Conservation (phyloP, 2,329 filamentous ascomycete species). For the Venturia carpophila region DNA sequence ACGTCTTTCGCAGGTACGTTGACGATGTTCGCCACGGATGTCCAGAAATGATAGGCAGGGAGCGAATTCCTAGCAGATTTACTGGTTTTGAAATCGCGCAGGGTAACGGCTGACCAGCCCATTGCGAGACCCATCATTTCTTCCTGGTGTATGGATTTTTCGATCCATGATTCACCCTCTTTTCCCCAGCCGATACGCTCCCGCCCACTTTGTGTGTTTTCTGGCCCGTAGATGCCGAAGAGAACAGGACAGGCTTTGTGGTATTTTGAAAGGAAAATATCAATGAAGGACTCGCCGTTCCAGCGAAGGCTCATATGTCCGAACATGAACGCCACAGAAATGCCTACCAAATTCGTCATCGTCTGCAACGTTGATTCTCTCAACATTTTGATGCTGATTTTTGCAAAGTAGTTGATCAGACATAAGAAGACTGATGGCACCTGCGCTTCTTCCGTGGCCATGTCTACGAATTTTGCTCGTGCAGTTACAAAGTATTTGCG, state of each 20-base stretch:
- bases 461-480: conserved; percentile 16
- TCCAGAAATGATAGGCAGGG: conserved; percentile 77
- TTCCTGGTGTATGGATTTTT: conserved; percentile 67
- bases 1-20: conserved; percentile 56
- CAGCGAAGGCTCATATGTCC: conserved; percentile 36
- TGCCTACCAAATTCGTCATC: conserved; percentile 60
- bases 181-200: conserved; percentile 59
- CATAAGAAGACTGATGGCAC: conserved; percentile 64
- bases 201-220: conserved; percentile 62
- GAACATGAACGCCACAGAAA: conserved; percentile 63
- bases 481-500: conserved; percentile 11
- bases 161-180: conserved; percentile 29
- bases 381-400: conserved; percentile 60
- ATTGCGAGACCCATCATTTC: conserved; percentile 77
- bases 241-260: conserved; percentile 73
- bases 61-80: conserved; percentile 59
- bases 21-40: conserved; percentile 63
- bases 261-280: conserved; percentile 83
- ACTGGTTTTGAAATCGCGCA: conserved; percentile 72
- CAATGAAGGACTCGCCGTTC: conserved; percentile 61
- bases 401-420: conserved; percentile 67
- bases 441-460: conserved; percentile 37
- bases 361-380: conserved; percentile 31
- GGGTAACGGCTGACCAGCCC: conserved; percentile 73
- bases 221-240: conserved; percentile 72